Base-by-base conservation (phyloP, 2,329 filamentous ascomycete genomes). In the Apiospora arundinis region DNA sequence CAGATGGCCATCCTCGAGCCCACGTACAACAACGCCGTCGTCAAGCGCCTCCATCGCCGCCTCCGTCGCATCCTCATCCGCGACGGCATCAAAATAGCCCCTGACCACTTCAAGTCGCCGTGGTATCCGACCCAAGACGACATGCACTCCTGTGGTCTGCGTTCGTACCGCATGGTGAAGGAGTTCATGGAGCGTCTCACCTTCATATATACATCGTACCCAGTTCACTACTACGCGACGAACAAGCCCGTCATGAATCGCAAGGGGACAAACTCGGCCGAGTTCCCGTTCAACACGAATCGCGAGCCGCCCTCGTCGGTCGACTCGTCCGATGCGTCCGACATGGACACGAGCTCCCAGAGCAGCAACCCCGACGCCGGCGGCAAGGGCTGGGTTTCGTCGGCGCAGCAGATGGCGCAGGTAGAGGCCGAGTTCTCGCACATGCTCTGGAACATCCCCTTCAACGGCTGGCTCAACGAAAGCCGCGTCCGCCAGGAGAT, bases 131-230 rank as follows among this genome's bases (percentile, higher is more conserved):
- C 14, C n/a, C 70, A 71, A 28, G 9, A 28, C 9, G 66, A 69
- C 28, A 3, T 12, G 25, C 66, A 21, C 25, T 65, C 37, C 21
- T 69, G 66, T 32, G 70, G 70, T 14, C 5, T 71, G 5, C 42
- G 49, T 2, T 48, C 65, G 11, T 71, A 65, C 42, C 12, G 18
- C 9, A 45, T 69, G 23, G 45, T 40, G 7, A 23, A 49, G 40
- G 67, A 71, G 44, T 46, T 71, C 40, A 71, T 71, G 70, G 45
- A 65, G 52, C 66, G 46, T 11, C 42, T 70, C n/a, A 70, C 65
- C 16, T 37, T 21, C 9, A 18, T 56, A 11, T 25, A 14, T 28
- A 12, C 21, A 6, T 7, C 4, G 14, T 16, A 12, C 6, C 40
- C 25, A 4, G n/a, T 45, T 11, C 14, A 21, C 25, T 67, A 28